A percentile compares a stretch with the other conserved stretches of the same genome.
These are phyloP conservation scores for Fusarium abutilonis DNA, from an alignment of 2,329 filamentous ascomycete species.

Conservation along the genomic window DNA sequence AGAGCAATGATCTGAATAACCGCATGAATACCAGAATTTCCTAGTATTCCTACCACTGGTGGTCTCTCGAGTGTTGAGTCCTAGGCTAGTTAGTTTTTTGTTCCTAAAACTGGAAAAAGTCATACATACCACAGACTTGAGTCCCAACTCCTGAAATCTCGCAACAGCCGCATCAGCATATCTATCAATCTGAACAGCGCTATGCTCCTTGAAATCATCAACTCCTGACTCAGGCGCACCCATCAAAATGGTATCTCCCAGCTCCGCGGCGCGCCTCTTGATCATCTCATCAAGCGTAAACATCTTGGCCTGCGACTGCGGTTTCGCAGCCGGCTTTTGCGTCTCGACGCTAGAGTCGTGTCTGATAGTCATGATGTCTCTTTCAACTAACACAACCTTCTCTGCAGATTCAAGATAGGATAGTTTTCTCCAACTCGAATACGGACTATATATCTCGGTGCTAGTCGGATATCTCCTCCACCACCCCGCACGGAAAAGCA, in stretches of 20 bases:
- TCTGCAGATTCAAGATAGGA: background rate
- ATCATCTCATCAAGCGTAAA: slow-evolving; percentile 39
- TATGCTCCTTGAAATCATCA: slow-evolving; percentile 39
- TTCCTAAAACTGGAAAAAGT: accelerated
- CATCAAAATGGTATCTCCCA: slow-evolving; percentile 23
- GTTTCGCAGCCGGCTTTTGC: slow-evolving; percentile 6
- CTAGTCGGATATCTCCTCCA: slow-evolving; percentile 11
- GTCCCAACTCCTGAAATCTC: slow-evolving; percentile 22
- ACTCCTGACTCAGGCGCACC: slow-evolving; percentile 24
- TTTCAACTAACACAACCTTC: background rate
- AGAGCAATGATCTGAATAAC: slow-evolving; percentile 39
- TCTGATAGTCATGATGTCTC: slow-evolving; percentile 38
- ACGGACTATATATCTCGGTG: slow-evolving; percentile 5
- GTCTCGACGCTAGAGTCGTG: slow-evolving; percentile 30
- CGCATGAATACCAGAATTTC: slow-evolving; percentile 33
- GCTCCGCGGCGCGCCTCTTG: slow-evolving; percentile 22
- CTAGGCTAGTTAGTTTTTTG: slow-evolving; percentile 9
- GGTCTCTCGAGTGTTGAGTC: slow-evolving; percentile 23
- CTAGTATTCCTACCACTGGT: slow-evolving; percentile 38
- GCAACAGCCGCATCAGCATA: slow-evolving; percentile 39
- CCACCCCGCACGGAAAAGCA: slow-evolving; percentile 22
- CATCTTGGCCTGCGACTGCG: slow-evolving; percentile 26
- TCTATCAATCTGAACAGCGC: slow-evolving; percentile 30
- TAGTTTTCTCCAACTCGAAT: background rate
- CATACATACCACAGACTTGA: slow-evolving; percentile 30